These are phyloP conservation scores for Pichia pseudocactophila DNA, from an alignment of 805 yeast genomes.

Conservation along the genomic window DNA sequence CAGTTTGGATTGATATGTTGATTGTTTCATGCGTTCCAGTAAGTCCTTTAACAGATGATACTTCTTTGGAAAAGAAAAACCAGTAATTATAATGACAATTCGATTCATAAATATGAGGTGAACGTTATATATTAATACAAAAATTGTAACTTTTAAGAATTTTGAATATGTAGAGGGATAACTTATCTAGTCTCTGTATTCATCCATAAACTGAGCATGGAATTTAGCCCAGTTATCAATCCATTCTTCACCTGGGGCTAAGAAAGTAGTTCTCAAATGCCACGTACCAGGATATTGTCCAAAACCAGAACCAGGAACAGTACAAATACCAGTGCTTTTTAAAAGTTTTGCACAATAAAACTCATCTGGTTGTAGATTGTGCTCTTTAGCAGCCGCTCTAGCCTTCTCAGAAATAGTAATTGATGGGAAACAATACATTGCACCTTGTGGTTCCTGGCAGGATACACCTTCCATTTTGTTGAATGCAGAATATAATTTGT, in stretches of 20 bases:
- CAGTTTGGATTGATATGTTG: conserved; percentile 53
- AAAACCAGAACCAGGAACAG: conserved; percentile 96
- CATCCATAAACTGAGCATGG: conserved; percentile 61
- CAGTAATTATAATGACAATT: background rate
- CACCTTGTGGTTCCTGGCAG: conserved; percentile 91
- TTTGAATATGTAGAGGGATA: background rate
- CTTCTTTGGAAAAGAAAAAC: conserved; percentile 10
- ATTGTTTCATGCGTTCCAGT: conserved; percentile 21
- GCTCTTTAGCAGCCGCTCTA: conserved; percentile 47
- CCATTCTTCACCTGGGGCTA: conserved; percentile 93
- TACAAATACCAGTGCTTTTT: conserved; percentile 88
- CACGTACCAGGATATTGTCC: conserved; percentile 86
- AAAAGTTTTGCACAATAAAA: conserved; percentile 79
- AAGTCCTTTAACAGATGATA: conserved; percentile 7
- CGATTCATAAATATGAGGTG: background rate
- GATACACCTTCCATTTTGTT: conserved; percentile 67
- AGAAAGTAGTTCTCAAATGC: conserved; percentile 92
- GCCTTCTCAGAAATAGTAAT: conserved; percentile 59
- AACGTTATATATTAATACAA: background rate
- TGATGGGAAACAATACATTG: conserved; percentile 93
- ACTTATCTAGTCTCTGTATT: conserved; percentile 30
- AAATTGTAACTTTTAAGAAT: background rate
- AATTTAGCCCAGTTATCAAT: conserved; percentile 68
- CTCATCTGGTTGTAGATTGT: conserved; percentile 66
- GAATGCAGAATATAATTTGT: conserved; percentile 60